Conservation (phyloP, 2,329 filamentous ascomycete species). For the Curvularia verruculosa region DNA sequence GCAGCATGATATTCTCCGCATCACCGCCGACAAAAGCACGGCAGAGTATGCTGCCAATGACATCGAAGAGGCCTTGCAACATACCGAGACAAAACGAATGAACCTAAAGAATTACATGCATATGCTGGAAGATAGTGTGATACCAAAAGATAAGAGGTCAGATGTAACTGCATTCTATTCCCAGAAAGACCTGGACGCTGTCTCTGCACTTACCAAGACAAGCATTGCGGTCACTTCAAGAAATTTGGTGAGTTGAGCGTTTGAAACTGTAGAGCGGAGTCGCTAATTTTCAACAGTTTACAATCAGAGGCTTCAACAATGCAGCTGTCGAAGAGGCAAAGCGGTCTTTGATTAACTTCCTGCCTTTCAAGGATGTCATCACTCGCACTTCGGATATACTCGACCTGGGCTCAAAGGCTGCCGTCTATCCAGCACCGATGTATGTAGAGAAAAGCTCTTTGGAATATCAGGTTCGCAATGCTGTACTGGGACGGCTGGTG, state of each 20-base stretch:
- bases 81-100: conserved; percentile 24
- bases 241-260: conserved; percentile 24
- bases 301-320: conserved; percentile 36
- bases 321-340: conserved; percentile 35
- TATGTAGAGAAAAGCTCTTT: conserved; percentile 29
- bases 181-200: conserved; percentile 22
- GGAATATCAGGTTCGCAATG: conserved; percentile 27
- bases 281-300: conserved; percentile 27
- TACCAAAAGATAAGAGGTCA: conserved; percentile 5
- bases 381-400: conserved; percentile 29
- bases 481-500: conserved; percentile 37
- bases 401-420: conserved; percentile 17
- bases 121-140: conserved; percentile 15
- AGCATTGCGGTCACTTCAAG: conserved; percentile 24
- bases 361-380: conserved; percentile 28
- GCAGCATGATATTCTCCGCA: conserved; percentile 38
- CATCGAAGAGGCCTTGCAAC: conserved; percentile 33
- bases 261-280: neutral
- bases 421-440: conserved; percentile 26
- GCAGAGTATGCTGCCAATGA: conserved; percentile 47
- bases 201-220: conserved; percentile 33
- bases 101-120: conserved; percentile 31
- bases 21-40: conserved; percentile 46
- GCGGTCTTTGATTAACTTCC: conserved; percentile 35
- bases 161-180: conserved; percentile 22